These are phyloP conservation scores for Saposhnikovia divaricata DNA, from an alignment of 129 eudicot genomes.

Conservation along the genomic window DNA sequence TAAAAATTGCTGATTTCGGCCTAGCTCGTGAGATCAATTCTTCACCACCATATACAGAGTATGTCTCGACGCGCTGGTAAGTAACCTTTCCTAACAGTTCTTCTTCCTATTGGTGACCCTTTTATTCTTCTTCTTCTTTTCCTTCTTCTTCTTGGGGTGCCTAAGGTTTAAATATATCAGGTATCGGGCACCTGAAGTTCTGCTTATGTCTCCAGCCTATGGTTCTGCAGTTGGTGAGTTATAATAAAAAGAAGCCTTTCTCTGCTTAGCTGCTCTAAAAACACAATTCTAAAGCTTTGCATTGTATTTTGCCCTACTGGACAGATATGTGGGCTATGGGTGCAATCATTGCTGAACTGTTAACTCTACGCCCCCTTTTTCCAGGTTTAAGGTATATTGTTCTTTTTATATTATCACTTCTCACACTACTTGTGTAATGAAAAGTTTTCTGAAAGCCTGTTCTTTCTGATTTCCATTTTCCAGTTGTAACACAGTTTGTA, in stretches of 20 bases:
- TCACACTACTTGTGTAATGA: not conserved
- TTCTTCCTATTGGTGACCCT: not conserved
- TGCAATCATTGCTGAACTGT: slow-evolving; percentile 86
- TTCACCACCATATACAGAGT: slow-evolving; percentile 87
- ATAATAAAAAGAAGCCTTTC: not conserved
- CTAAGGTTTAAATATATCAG: slow-evolving; percentile 38
- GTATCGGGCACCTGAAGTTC: slow-evolving; percentile 99
- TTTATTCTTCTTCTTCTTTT: not conserved
- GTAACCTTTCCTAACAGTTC: slow-evolving; percentile 13
- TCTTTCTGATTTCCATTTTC: not conserved
- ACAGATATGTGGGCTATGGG: slow-evolving; percentile 99
- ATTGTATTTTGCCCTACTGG: not conserved
- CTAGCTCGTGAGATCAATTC: slow-evolving; percentile 93
- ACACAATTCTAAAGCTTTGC: not conserved
- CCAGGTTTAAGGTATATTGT: slow-evolving; percentile 43
- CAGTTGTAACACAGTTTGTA: not conserved
- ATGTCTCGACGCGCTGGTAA: slow-evolving; percentile 98
- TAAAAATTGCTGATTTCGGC: slow-evolving; percentile 97
- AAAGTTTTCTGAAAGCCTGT: not conserved
- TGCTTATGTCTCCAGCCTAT: slow-evolving; percentile 83
- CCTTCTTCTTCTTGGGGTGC: not conserved
- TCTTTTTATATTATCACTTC: not conserved
- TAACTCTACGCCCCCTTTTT: slow-evolving; percentile 83
- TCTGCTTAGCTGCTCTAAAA: not conserved
- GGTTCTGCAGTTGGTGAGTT: slow-evolving; percentile 97